Base-by-base conservation (phyloP, 805 yeast genomes). In the Wickerhamomyces bovis region DNA sequence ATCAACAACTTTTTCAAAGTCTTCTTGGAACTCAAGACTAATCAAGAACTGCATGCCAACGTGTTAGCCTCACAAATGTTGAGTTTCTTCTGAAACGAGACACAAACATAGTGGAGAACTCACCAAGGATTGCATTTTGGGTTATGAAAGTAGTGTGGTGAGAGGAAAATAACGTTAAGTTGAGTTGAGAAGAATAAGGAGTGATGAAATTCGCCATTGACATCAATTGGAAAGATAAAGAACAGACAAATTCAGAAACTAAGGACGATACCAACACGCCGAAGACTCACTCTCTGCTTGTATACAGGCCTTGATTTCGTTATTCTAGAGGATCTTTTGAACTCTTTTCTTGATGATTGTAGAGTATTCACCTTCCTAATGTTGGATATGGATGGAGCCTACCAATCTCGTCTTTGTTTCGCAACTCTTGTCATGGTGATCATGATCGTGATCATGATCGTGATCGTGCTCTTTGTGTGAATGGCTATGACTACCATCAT, bases 371-470 rank as follows among this genome's bases (percentile, higher is more conserved):
- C 87, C 90, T 11, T 72, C 73, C 6, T 62, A 57, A 50, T 76
- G 79, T 61, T 88, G 96, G 11, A 92, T 74, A 60, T 94, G 98
- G 13, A 92, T 73, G 54, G 83, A 85, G 1, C 99, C 99, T 3
- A 81, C 72, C 20, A 85, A 62, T 22, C 68, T 66, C 41, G 46
- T 53, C 61, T 53, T 28, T 19, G 36, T 23, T 22, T 22, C 25
- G 25, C 25, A 22, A 35, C 40, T 43, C 65, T 38, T 45, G 18
- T 38, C n/a, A 62, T 38, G 6, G 4, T 39, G 19, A 12, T 44
- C 41, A 46, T 41, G 42, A 18, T 20, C 45, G 45, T 41, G 42
- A 30, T 33, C 31, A 28, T 22, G 25, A 22, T 22, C n/a, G n/a
- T n/a, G n/a, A n/a, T 19, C 48, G 45, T 36, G 33, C 20, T 28